phyloP scores from a whole-genome alignment of 1,139 yeast species.

The Saccharomyces hybrid region DNA sequence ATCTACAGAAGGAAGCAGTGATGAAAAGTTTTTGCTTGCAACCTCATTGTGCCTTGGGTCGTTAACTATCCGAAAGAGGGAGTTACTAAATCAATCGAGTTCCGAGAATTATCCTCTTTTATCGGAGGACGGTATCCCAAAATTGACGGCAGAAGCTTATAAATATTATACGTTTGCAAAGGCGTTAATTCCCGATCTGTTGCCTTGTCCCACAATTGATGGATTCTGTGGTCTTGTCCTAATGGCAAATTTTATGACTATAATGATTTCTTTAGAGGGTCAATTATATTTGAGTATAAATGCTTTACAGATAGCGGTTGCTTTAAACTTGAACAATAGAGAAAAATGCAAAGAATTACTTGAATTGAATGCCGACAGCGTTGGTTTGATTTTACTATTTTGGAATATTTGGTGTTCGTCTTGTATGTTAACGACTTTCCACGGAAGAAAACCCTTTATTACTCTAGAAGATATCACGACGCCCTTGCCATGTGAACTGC shows the following conservation, averaged over 20 bases:
- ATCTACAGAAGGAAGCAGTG: not conserved
- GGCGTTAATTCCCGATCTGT: not conserved
- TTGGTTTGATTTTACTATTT: slow-evolving; percentile 5
- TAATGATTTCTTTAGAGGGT: slow-evolving; percentile 6
- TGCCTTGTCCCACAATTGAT: slow-evolving; percentile 1
- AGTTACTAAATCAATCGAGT: not conserved
- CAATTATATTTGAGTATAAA: slow-evolving; percentile 4
- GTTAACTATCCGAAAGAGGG: slow-evolving; percentile 6
- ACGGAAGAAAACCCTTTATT: slow-evolving; percentile 5
- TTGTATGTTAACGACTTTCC: slow-evolving; percentile 6
- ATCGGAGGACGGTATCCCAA: not conserved
- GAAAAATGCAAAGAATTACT: not conserved
- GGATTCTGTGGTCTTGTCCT: slow-evolving; percentile 6
- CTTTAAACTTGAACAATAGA: not conserved
- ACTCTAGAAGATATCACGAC: not conserved
- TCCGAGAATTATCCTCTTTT: not conserved
- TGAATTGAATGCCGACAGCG: not conserved
- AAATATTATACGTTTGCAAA: not conserved
- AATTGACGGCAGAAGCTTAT: not conserved
- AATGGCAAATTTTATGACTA: slow-evolving; percentile 6
- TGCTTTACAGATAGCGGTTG: slow-evolving; percentile 6
- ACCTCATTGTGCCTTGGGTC: slow-evolving; percentile 8
- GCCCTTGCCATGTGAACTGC: not conserved
- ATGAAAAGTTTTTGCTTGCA: slow-evolving; percentile 5
- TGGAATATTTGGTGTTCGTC: slow-evolving; percentile 8